Percentiles rank a stretch among this genome's conserved stretches.
Evolutionary conservation across 352 stramenopile genomes (phyloP).

Genomic region (Pythium scleroteichum): DNA sequence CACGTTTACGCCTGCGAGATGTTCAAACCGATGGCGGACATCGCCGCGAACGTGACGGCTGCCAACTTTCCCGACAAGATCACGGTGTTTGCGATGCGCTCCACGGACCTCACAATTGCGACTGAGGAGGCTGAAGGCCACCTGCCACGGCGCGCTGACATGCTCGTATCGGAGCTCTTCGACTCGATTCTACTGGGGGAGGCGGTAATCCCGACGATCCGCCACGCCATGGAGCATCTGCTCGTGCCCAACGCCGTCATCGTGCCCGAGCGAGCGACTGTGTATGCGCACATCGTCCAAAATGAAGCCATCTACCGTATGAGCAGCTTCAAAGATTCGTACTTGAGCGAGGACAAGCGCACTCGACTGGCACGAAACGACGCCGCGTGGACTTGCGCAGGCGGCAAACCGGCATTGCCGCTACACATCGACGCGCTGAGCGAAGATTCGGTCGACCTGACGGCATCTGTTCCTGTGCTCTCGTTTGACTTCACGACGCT

Average conservation of each 20-base stretch:
- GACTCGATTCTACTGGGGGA: constrained; percentile 91
- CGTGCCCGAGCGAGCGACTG: constrained; percentile 61
- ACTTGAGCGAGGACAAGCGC: constrained; percentile 32
- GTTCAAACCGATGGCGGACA: constrained; percentile 82
- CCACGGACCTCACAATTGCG: constrained; percentile 65
- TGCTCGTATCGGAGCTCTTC: constrained; percentile 93
- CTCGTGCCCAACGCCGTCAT: constrained; percentile 57
- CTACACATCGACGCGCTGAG: constrained; percentile 60
- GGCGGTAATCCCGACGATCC: constrained; percentile 82
- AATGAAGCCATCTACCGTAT: constrained; percentile 68
- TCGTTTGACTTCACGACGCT: constrained; percentile 68
- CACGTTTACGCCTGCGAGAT: constrained; percentile 94
- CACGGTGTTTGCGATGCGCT: constrained; percentile 74
- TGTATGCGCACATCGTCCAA: constrained; percentile 74
- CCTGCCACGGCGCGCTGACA: constrained; percentile 72
- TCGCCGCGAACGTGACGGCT: constrained; percentile 69
- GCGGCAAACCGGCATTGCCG: constrained; percentile 58
- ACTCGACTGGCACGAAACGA: constrained; percentile 55
- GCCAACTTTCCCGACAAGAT: constrained; percentile 74
- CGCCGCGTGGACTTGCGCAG: constrained; percentile 58
- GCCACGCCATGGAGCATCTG: constrained; percentile 73
- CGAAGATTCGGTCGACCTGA: constrained; percentile 42
- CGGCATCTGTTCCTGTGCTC: constrained; percentile 44
- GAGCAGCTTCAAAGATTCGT: constrained; percentile 49
- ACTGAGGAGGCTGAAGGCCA: constrained; percentile 27